Evolutionary conservation across 768 basidiomycete species (phyloP).

Genomic region (Auriculariales sp.): DNA sequence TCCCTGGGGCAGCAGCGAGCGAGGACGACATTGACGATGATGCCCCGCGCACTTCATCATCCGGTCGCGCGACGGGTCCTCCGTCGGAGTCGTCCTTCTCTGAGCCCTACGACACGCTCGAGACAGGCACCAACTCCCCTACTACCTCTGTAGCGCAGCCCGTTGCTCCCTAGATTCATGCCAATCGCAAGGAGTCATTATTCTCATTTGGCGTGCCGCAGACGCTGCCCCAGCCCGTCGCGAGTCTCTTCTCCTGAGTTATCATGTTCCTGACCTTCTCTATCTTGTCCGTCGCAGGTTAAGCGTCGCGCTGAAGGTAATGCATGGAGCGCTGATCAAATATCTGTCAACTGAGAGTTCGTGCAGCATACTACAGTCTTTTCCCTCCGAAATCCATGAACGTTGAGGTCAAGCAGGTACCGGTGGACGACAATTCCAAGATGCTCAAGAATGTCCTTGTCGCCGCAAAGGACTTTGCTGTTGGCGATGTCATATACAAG

Average conservation of each 20-base stretch:
- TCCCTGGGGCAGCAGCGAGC: slow-evolving; percentile 14
- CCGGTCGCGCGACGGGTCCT: slow-evolving; percentile 43
- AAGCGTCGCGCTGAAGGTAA: slow-evolving; percentile 57
- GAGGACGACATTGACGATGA: slow-evolving; percentile 25
- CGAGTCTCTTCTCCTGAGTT: too few relatives aligned
- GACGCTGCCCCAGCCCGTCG: too few relatives aligned
- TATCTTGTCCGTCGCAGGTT: slow-evolving; percentile 28
- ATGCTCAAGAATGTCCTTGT: slow-evolving; percentile 34
- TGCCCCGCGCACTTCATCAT: slow-evolving; percentile 31
- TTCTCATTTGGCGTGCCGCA: too few relatives aligned
- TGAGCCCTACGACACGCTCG: slow-evolving; percentile 77
- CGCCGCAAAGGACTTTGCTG: slow-evolving; percentile 48
- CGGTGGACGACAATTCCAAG: slow-evolving; percentile 1
- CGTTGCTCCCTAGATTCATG: too few relatives aligned
- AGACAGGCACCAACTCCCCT: slow-evolving; percentile 22
- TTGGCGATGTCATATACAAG: slow-evolving; percentile 68
- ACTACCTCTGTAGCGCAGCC: neutral
- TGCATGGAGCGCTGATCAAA: neutral
- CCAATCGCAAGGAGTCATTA: too few relatives aligned
- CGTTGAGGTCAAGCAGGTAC: slow-evolving; percentile 35
- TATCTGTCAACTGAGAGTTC: neutral
- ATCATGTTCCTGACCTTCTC: slow-evolving; percentile 7
- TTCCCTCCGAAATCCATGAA: slow-evolving; percentile 67
- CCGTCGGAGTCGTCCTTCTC: slow-evolving; percentile 72
- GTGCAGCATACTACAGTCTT: slow-evolving; percentile 53